phyloP scores from a whole-genome alignment of 352 stramenopile species.

The Phytophthora europaea region DNA sequence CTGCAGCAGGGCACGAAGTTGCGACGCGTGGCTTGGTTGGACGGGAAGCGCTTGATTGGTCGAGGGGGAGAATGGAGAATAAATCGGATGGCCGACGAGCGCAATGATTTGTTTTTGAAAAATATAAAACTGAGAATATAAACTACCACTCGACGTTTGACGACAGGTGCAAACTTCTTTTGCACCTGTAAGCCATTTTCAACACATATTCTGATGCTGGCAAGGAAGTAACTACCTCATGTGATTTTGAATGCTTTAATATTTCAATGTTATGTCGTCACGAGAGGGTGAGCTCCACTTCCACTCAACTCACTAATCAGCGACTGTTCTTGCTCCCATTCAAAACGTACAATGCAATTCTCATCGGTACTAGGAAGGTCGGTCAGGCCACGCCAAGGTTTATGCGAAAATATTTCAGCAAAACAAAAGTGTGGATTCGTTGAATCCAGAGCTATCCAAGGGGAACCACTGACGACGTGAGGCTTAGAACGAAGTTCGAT shows the following conservation, averaged over 20 bases:
- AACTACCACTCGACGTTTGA: too few relatives aligned
- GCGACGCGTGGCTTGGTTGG: too few relatives aligned
- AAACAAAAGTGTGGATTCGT: slow-evolving; percentile 4
- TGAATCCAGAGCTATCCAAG: background rate
- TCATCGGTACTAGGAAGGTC: background rate
- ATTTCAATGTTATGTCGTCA: background rate
- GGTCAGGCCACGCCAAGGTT: background rate
- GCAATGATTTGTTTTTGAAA: too few relatives aligned
- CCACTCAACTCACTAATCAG: background rate
- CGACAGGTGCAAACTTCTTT: too few relatives aligned
- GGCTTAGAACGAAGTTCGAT: slow-evolving; percentile 5
- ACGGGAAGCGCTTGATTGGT: too few relatives aligned
- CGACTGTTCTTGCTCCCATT: background rate
- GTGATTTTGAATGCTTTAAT: background rate
- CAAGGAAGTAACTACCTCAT: background rate
- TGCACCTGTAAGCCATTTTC: too few relatives aligned
- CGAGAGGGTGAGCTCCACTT: background rate
- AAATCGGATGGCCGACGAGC: too few relatives aligned
- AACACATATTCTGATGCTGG: slow-evolving; percentile 9
- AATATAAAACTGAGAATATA: too few relatives aligned
- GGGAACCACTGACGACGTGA: background rate
- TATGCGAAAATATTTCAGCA: slow-evolving; percentile 7
- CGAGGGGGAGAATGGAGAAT: too few relatives aligned
- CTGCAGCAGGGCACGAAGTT: too few relatives aligned
- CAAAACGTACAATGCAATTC: background rate